Conservation (phyloP, 345 rosid species). For the Schrenkiella parvula region DNA sequence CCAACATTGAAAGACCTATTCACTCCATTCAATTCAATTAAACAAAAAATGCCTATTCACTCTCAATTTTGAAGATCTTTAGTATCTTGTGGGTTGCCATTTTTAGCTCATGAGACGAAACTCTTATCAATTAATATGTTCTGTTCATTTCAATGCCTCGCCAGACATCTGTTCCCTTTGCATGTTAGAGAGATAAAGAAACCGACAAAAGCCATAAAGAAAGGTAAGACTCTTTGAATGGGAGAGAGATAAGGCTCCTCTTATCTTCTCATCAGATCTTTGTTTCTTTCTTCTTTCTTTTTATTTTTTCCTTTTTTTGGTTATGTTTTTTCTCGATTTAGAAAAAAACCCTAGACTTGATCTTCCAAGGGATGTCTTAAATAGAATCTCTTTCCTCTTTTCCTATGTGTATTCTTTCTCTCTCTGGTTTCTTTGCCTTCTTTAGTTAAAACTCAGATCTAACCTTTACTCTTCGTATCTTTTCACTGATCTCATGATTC, state of each 20-base stretch:
- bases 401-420: not conserved
- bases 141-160: conserved; percentile 26
- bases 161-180: conserved; percentile 34
- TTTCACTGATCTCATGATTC: not conserved
- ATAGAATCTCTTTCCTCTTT: not conserved
- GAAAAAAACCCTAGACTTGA: conserved; percentile 32
- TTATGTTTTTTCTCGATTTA: conserved; percentile 18
- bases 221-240: conserved; percentile 16
- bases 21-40: conserved; percentile 7
- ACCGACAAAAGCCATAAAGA: conserved; percentile 33
- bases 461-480: not conserved
- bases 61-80: conserved; percentile 2
- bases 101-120: conserved; percentile 14
- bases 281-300: not conserved
- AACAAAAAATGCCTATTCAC: conserved; percentile 18
- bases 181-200: conserved; percentile 23
- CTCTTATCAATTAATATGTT: conserved; percentile 16
- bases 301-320: not conserved
- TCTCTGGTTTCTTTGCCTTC: not conserved
- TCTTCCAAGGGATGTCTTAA: conserved; percentile 9
- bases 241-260: conserved; percentile 22
- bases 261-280: conserved; percentile 30
- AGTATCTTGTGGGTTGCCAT: conserved; percentile 12
- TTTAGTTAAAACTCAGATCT: conserved; percentile 14
- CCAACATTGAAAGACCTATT: conserved; percentile 2